Evolutionary conservation across 2,329 filamentous ascomycete genomes (phyloP).

Genomic region (Nemania sp.): DNA sequence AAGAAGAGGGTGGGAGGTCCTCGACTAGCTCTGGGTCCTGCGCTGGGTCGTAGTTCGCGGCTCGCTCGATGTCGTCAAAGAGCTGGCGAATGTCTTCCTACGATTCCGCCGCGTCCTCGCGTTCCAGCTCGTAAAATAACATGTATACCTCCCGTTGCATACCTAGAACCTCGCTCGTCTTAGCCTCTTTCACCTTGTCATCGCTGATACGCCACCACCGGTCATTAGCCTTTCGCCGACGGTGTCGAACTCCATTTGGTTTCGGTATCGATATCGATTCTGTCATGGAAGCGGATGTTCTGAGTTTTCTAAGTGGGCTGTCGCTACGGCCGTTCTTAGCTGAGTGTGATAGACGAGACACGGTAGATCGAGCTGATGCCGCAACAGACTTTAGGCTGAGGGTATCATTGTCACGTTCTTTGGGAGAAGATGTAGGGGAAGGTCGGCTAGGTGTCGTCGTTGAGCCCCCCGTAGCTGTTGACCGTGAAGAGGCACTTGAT

Average conservation of each 20-base stretch:
- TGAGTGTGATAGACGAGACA: slow-evolving; percentile 62
- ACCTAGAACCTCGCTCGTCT: slow-evolving; percentile 87
- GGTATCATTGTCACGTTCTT: slow-evolving; percentile 61
- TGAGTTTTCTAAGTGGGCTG: slow-evolving; percentile 45
- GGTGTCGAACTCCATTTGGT: slow-evolving; percentile 28
- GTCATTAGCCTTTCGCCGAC: slow-evolving; percentile 72
- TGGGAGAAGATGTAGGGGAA: slow-evolving; percentile 46
- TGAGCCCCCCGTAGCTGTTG: slow-evolving; percentile 41
- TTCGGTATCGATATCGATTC: slow-evolving; percentile 34
- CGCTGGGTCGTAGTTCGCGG: slow-evolving; percentile 30
- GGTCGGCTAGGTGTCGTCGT: slow-evolving; percentile 36
- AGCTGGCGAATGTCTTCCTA: slow-evolving; percentile 38
- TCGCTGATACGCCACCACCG: slow-evolving; percentile 99
- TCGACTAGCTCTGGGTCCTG: slow-evolving; percentile 27
- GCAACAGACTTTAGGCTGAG: slow-evolving; percentile 68
- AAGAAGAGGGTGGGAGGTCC: slow-evolving; percentile 24
- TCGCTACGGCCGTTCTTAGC: slow-evolving; percentile 50
- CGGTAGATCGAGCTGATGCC: slow-evolving; percentile 66
- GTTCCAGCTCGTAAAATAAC: slow-evolving; percentile 92
- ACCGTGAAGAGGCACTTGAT: slow-evolving; percentile 54
- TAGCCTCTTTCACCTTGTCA: slow-evolving; percentile 94
- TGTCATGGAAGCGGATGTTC: slow-evolving; percentile 41
- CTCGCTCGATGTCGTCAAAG: slow-evolving; percentile 34
- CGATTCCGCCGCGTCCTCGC: slow-evolving; percentile 50
- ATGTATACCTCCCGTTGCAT: slow-evolving; percentile 98